These are phyloP conservation scores for Hypoxylon sp. DNA, from an alignment of 2,329 filamentous ascomycete genomes.

Conservation along the genomic window DNA sequence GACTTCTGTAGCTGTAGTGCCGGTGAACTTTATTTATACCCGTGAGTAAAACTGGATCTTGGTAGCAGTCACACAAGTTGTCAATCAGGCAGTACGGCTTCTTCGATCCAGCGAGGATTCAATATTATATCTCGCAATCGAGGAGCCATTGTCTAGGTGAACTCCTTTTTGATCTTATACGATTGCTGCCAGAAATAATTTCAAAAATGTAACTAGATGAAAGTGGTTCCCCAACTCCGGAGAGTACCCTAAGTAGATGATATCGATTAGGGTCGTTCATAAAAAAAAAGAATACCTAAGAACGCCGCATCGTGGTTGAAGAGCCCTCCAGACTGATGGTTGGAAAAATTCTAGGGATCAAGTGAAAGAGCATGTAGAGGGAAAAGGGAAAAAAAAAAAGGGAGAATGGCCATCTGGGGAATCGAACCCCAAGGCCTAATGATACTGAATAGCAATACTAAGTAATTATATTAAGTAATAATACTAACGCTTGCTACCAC, in stretches of 20 bases:
- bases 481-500: not conserved
- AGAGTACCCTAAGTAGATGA: not conserved
- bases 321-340: no score
- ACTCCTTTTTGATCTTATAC: not conserved
- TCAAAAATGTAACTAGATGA: not conserved
- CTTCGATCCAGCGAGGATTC: not conserved
- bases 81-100: not conserved
- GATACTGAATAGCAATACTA: conserved; percentile 2
- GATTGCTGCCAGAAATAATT: not conserved
- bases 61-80: no score
- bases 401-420: conserved; percentile 12
- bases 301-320: no score
- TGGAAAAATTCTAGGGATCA: no score
- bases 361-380: no score
- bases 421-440: conserved; percentile 31
- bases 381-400: conserved; percentile 4
- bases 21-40: not conserved
- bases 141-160: not conserved
- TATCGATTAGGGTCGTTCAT: not conserved
- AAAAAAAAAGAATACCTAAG: no score
- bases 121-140: not conserved
- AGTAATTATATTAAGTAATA: not conserved
- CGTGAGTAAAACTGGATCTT: no score
- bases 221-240: not conserved
- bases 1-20: not conserved